Conservation (phyloP, 306 rosid genomes). For the Rosa lucieae region DNA sequence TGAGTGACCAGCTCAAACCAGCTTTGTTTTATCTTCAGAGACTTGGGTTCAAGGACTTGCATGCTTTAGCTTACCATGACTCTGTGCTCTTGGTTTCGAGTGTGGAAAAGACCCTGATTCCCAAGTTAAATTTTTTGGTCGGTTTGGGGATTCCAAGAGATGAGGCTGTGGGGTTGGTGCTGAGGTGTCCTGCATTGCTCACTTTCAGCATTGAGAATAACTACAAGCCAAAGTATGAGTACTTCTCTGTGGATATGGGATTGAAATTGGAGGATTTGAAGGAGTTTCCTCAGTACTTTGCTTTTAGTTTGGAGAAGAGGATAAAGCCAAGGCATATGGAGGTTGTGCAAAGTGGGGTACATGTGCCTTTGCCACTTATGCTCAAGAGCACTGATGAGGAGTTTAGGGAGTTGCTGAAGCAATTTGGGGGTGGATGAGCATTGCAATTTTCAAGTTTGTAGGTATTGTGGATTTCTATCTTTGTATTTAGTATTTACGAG, state of each 20-base stretch:
- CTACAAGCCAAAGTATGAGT: conserved; percentile 74
- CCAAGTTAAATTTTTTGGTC: conserved; percentile 62
- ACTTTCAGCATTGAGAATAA: conserved; percentile 87
- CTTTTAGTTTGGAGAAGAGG: conserved; percentile 91
- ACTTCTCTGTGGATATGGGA: conserved; percentile 55
- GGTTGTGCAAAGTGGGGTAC: conserved; percentile 46
- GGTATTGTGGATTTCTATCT: not conserved
- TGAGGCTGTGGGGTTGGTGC: conserved; percentile 57
- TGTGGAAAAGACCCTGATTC: conserved; percentile 72
- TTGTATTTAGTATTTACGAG: not conserved
- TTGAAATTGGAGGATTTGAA: conserved; percentile 59
- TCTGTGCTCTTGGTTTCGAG: conserved; percentile 71
- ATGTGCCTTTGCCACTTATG: conserved; percentile 62
- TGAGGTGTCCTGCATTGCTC: conserved; percentile 74
- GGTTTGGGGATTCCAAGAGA: conserved; percentile 53
- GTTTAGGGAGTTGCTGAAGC: conserved; percentile 48
- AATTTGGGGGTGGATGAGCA: conserved; percentile 18
- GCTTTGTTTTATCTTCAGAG: conserved; percentile 68
- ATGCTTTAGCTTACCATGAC: conserved; percentile 65
- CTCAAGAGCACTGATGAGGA: conserved; percentile 80
- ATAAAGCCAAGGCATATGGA: conserved; percentile 79
- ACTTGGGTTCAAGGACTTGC: conserved; percentile 66
- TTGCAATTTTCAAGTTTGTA: not conserved
- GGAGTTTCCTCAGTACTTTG: conserved; percentile 84
- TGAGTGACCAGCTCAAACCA: conserved; percentile 75